A percentile compares a stretch with the other conserved stretches of the same genome.
Evolutionary conservation across 371 early-diverging fungal genomes (phyloP).

Genomic region (Phascolomyces articulosus): DNA sequence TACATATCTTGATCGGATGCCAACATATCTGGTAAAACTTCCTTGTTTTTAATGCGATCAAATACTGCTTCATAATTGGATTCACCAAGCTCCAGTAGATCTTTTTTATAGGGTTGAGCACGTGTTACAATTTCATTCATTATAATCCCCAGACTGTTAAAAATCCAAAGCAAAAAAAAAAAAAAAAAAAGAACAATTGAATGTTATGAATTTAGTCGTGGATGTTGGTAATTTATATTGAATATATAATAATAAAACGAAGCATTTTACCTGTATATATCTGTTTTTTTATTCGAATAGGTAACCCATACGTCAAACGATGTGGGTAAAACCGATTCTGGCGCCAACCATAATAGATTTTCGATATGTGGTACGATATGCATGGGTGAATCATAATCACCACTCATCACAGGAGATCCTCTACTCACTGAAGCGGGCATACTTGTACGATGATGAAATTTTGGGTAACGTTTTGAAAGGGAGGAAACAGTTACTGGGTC

Average conservation of each 20-base stretch:
- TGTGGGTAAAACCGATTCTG: slow-evolving; percentile 37
- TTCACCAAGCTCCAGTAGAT: slow-evolving; percentile 11
- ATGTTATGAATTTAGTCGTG: too few relatives aligned
- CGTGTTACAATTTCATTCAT: slow-evolving; percentile 55
- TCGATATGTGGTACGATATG: slow-evolving; percentile 13
- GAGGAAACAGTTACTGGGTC: slow-evolving; percentile 18
- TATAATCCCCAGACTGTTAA: slow-evolving; percentile 45
- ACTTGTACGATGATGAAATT: not conserved
- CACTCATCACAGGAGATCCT: not conserved
- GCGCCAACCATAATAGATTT: slow-evolving; percentile 51
- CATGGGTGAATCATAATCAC: not conserved
- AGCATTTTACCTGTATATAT: slow-evolving; percentile 45
- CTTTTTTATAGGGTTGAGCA: slow-evolving; percentile 37
- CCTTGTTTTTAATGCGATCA: slow-evolving; percentile 26
- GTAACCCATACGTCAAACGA: slow-evolving; percentile 32
- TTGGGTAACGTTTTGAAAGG: slow-evolving; percentile 10
- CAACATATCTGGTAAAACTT: slow-evolving; percentile 29
- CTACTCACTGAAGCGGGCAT: not conserved
- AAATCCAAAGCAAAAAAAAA: too few relatives aligned
- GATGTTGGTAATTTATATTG: not conserved
- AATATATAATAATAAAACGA: not conserved
- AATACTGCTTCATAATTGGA: slow-evolving; percentile 19
- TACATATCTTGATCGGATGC: slow-evolving; percentile 35
- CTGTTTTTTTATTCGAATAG: slow-evolving; percentile 36
- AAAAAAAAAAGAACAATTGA: too few relatives aligned